Evolutionary conservation across 1,139 yeast species (phyloP).

Genomic region (Scheffersomyces titani): DNA sequence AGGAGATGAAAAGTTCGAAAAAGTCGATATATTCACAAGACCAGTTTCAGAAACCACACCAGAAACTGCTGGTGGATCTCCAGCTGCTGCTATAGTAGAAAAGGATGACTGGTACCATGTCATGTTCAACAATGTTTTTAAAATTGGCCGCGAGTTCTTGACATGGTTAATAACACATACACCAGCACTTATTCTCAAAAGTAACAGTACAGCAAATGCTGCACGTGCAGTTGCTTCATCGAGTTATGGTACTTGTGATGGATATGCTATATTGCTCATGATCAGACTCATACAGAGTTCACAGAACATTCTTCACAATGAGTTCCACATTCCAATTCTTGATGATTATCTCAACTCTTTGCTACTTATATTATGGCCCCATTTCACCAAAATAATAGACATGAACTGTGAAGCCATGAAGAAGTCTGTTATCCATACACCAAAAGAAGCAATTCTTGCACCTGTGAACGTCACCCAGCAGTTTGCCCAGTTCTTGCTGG

Average conservation of each 20-base stretch:
- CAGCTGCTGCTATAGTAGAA: constrained; percentile 21
- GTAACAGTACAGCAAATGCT: constrained; percentile 14
- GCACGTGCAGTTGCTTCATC: constrained; percentile 20
- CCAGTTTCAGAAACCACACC: constrained; percentile 27
- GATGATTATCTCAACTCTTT: constrained; percentile 74
- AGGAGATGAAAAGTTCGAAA: constrained; percentile 41
- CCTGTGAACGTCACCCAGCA: constrained; percentile 68
- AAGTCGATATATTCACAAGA: constrained; percentile 43
- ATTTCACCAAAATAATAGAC: constrained; percentile 75
- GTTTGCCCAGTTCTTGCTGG: constrained; percentile 74
- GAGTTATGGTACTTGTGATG: constrained; percentile 55
- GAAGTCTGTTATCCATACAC: constrained; percentile 33
- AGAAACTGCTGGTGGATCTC: not conserved
- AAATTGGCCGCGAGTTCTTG: constrained; percentile 43
- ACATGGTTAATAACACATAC: constrained; percentile 37
- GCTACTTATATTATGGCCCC: constrained; percentile 78
- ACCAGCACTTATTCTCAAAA: constrained; percentile 18
- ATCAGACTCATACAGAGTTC: constrained; percentile 70
- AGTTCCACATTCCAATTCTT: constrained; percentile 68
- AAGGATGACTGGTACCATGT: constrained; percentile 53
- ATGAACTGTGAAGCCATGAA: constrained; percentile 71
- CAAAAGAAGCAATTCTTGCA: constrained; percentile 49
- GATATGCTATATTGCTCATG: constrained; percentile 75
- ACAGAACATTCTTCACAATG: constrained; percentile 61
- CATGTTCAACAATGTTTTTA: constrained; percentile 52